Conservation (phyloP, 257 asterid genomes). For the Plantago major region DNA sequence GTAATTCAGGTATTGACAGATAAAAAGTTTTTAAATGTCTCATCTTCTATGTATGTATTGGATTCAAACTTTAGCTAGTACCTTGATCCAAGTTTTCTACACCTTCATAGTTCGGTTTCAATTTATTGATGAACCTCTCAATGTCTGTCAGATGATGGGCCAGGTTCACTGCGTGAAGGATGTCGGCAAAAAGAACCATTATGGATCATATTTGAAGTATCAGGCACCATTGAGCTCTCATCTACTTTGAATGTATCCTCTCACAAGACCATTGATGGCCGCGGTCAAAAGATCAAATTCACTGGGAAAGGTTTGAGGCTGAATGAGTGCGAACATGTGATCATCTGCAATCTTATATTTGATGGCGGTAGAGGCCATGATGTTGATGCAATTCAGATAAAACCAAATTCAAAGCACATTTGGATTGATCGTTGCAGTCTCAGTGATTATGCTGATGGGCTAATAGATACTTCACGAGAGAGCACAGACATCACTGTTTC, state of each 20-base stretch:
- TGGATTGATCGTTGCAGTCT: constrained; percentile 95
- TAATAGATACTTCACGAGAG: constrained; percentile 77
- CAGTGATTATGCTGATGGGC: constrained; percentile 85
- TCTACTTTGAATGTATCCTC: constrained; percentile 70
- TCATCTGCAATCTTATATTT: constrained; percentile 73
- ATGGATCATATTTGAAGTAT: constrained; percentile 80
- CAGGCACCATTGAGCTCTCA: constrained; percentile 74
- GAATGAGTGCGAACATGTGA: constrained; percentile 79
- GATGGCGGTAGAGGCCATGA: constrained; percentile 94
- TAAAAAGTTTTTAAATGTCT: no score
- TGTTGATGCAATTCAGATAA: constrained; percentile 88
- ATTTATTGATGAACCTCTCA: background rate
- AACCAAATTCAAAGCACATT: constrained; percentile 83
- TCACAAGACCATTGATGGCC: constrained; percentile 83
- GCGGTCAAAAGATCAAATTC: constrained; percentile 75
- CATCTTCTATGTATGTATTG: no score
- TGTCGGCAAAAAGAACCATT: constrained; percentile 77
- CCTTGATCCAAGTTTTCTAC: no score
- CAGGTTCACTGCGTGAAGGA: constrained; percentile 85
- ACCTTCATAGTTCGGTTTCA: no score
- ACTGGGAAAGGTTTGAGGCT: constrained; percentile 83
- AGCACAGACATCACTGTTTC: constrained; percentile 92
- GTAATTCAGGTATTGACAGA: no score
- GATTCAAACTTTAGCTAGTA: no score
- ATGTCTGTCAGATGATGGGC: constrained; percentile 63